phyloP scores from a whole-genome alignment of 805 yeast species.

The Ascoidea tarda region DNA sequence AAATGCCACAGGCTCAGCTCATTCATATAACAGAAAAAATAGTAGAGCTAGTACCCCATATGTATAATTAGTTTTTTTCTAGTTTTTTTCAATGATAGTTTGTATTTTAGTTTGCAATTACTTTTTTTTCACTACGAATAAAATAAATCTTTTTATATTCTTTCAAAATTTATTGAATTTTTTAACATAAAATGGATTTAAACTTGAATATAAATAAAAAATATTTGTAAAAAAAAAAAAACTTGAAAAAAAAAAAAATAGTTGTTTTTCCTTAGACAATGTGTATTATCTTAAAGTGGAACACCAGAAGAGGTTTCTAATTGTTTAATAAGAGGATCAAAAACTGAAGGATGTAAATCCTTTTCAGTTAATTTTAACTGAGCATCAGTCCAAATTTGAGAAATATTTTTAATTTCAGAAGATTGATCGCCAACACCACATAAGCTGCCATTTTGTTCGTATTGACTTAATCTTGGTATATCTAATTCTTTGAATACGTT shows the following conservation, averaged over 20 bases:
- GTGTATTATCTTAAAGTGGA: no score
- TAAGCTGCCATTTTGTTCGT: slow-evolving; percentile 76
- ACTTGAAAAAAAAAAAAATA: background rate
- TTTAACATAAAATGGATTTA: no score
- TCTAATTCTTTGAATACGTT: slow-evolving; percentile 63
- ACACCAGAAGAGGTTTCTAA: slow-evolving; percentile 62
- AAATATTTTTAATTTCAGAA: slow-evolving; percentile 26
- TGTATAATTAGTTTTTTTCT: no score
- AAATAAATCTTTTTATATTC: no score
- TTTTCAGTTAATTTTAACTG: slow-evolving; percentile 51
- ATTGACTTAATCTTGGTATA: slow-evolving; percentile 62
- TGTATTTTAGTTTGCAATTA: no score
- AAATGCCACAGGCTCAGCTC: no score
- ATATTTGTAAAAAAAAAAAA: background rate
- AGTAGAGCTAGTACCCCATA: no score
- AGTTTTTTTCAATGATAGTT: no score
- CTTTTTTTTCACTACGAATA: no score
- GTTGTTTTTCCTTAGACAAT: background rate
- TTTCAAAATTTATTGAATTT: no score
- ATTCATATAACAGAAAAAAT: no score
- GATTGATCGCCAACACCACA: slow-evolving; percentile 65
- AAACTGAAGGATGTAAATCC: slow-evolving; percentile 54
- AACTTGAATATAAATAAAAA: background rate
- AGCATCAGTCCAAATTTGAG: slow-evolving; percentile 79
- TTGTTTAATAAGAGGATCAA: slow-evolving; percentile 46